Evolutionary conservation across 805 yeast genomes (phyloP).

Genomic region (Cephaloascus albidus): DNA sequence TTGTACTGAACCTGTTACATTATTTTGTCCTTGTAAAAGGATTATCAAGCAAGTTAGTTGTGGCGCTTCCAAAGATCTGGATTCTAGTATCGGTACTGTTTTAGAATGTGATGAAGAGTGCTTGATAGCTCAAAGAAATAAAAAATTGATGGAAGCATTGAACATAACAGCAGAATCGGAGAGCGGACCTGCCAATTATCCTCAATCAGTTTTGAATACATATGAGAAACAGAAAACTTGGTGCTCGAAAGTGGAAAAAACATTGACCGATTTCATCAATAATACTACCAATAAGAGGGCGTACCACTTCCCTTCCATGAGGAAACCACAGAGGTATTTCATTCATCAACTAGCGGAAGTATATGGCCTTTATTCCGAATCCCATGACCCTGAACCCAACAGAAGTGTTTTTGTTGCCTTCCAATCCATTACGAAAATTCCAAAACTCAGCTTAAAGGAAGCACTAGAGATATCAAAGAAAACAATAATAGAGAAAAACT

Average conservation of each 20-base stretch:
- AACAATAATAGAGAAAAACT: conserved; percentile 11
- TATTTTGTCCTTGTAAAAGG: conserved; percentile 62
- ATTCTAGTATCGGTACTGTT: conserved; percentile 22
- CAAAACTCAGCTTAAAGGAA: conserved; percentile 36
- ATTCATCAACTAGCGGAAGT: conserved; percentile 58
- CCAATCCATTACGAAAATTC: conserved; percentile 23
- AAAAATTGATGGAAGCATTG: conserved; percentile 56
- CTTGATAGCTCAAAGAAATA: conserved; percentile 48
- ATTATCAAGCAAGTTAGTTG: conserved; percentile 40
- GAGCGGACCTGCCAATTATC: conserved; percentile 22
- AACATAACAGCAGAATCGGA: conserved; percentile 11
- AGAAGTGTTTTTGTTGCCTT: conserved; percentile 57
- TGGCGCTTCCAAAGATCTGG: conserved; percentile 32
- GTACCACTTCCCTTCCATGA: conserved; percentile 69
- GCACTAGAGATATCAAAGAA: conserved; percentile 15
- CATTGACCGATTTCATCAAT: conserved; percentile 39
- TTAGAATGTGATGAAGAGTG: conserved; percentile 70
- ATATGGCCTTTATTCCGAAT: conserved; percentile 52
- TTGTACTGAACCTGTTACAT: conserved; percentile 40
- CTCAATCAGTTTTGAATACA: conserved; percentile 34
- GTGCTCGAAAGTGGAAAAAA: conserved; percentile 57
- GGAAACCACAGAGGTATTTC: conserved; percentile 55
- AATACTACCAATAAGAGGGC: conserved; percentile 21
- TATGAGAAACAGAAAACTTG: conserved; percentile 52
- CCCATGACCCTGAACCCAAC: conserved; percentile 77